A percentile compares a stretch with the other conserved stretches of the same genome.
Conservation (phyloP, 2,329 filamentous ascomycete species). For the Elsinoe batatas region DNA sequence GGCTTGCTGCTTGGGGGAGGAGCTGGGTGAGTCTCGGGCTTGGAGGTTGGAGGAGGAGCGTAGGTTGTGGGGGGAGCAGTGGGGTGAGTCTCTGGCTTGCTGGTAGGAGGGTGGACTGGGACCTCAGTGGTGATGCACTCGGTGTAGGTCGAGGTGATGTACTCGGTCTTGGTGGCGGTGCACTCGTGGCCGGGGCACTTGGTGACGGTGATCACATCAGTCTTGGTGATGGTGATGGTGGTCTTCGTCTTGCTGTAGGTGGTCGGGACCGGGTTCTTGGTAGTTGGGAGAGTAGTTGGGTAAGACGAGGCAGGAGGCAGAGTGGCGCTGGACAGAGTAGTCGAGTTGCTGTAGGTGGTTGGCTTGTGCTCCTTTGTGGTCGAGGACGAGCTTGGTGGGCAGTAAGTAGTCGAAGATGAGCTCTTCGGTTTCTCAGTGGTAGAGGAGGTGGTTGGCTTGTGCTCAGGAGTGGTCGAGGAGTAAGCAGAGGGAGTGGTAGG, state of each 20-base stretch:
- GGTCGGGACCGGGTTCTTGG: background rate
- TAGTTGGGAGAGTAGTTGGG: background rate
- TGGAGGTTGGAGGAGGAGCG: background rate
- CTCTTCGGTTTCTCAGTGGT: background rate
- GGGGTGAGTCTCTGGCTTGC: background rate
- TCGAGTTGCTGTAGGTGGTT: background rate
- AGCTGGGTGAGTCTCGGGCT: background rate
- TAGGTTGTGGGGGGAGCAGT: background rate
- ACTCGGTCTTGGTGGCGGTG: background rate
- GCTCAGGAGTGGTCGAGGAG: background rate
- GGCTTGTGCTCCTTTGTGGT: background rate
- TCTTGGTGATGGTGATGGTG: background rate
- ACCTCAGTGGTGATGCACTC: constrained; percentile 2
- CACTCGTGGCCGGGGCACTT: constrained; percentile 3
- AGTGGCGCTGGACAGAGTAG: background rate
- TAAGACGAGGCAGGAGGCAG: background rate
- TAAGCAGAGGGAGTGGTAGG: background rate
- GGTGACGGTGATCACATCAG: constrained; percentile 2
- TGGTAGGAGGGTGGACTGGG: background rate
- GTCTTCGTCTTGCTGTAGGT: background rate
- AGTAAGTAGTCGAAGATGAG: background rate
- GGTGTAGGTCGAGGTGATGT: background rate
- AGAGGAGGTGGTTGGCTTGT: background rate
- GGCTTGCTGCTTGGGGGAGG: background rate
- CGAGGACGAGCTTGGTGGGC: background rate